Percentiles rank a stretch among this genome's conserved stretches.
Conservation (phyloP, 345 rosid genomes). For the Alliaria petiolata region DNA sequence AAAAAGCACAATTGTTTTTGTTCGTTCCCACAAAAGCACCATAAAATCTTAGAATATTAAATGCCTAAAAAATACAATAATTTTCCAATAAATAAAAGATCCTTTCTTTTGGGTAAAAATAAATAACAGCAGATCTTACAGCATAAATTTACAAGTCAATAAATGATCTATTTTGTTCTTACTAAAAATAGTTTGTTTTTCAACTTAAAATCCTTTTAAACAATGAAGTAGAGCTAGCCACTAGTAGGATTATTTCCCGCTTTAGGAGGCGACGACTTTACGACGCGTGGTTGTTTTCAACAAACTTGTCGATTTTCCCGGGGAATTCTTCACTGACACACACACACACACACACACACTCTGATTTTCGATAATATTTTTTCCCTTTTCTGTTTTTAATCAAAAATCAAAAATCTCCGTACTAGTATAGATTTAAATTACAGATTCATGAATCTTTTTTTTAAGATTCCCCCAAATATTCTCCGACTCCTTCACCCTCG, state of each 20-base stretch:
- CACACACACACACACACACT: no score
- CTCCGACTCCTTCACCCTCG: neutral
- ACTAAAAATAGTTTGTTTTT: neutral
- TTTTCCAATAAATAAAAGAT: neutral
- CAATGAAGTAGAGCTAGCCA: neutral
- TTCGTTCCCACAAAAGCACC: neutral
- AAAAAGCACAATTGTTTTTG: no score
- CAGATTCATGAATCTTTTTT: slow-evolving; percentile 6
- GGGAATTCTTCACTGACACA: no score
- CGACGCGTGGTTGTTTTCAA: neutral
- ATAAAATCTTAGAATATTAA: neutral
- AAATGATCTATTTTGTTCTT: no score
- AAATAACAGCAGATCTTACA: no score
- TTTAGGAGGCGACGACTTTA: neutral
- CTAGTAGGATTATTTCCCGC: slow-evolving; percentile 16
- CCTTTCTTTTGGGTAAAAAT: neutral
- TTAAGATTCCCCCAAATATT: neutral
- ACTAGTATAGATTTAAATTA: neutral
- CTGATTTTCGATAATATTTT: neutral
- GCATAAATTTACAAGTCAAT: neutral
- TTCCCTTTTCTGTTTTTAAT: neutral
- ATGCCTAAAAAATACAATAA: no score
- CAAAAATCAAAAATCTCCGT: neutral
- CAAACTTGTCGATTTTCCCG: slow-evolving; percentile 6
- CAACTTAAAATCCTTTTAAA: neutral